These are phyloP conservation scores for Candida andamanensis DNA, from an alignment of 805 yeast species.

Conservation along the genomic window DNA sequence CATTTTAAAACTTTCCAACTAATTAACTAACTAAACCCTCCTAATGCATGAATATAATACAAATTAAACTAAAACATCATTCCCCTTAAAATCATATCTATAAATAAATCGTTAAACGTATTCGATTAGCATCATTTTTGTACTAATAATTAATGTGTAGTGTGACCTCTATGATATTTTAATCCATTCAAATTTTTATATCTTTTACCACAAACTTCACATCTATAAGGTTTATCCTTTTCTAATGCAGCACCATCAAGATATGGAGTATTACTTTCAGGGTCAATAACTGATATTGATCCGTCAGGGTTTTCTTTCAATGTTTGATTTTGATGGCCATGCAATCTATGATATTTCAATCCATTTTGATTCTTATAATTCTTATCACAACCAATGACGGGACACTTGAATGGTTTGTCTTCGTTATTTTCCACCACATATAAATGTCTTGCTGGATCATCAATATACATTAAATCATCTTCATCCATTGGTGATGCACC, in stretches of 20 bases:
- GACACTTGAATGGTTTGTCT: constrained; percentile 93
- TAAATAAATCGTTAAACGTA: neutral
- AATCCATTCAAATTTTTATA: constrained; percentile 94
- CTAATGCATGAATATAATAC: constrained; percentile 7
- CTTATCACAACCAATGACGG: constrained; percentile 96
- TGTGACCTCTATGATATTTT: constrained; percentile 95
- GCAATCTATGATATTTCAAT: constrained; percentile 87
- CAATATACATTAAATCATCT: constrained; percentile 77
- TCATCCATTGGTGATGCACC: constrained; percentile 32
- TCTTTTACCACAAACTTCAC: constrained; percentile 97
- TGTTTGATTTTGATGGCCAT: constrained; percentile 96
- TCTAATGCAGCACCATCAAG: constrained; percentile 93
- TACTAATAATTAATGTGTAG: constrained; percentile 82
- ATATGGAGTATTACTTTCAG: constrained; percentile 81
- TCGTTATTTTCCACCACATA: constrained; percentile 91
- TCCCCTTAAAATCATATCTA: too few species aligned
- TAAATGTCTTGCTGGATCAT: constrained; percentile 92
- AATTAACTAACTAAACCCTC: too few species aligned
- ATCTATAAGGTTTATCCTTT: constrained; percentile 95
- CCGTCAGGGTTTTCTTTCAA: constrained; percentile 90
- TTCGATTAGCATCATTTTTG: neutral
- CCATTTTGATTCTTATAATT: constrained; percentile 98
- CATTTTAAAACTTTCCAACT: too few species aligned
- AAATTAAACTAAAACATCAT: neutral
- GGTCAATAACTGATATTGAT: constrained; percentile 86